Conservation (phyloP, 306 rosid species). For the Echinosophora koreensis region DNA sequence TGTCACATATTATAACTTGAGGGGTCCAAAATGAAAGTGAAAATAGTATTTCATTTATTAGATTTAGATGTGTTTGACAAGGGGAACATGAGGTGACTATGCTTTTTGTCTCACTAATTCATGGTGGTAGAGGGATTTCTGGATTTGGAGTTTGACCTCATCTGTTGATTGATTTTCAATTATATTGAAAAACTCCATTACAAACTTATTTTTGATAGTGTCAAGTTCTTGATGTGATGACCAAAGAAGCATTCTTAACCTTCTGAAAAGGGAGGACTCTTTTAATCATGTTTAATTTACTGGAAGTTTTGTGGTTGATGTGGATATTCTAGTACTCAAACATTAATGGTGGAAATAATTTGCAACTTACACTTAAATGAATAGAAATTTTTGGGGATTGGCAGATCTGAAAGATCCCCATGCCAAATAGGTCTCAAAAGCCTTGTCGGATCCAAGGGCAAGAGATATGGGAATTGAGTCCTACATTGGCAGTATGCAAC, state of each 20-base stretch:
- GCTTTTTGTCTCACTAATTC: too few relatives aligned
- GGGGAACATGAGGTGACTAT: too few relatives aligned
- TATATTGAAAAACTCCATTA: neutral
- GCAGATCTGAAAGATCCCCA: neutral
- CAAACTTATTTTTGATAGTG: neutral
- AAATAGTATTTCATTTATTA: too few relatives aligned
- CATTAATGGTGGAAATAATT: neutral
- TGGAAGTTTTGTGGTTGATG: neutral
- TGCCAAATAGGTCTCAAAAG: too few relatives aligned
- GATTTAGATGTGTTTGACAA: too few relatives aligned
- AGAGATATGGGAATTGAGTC: too few relatives aligned
- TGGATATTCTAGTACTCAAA: neutral
- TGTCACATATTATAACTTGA: neutral
- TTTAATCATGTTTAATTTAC: neutral
- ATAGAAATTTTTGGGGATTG: neutral
- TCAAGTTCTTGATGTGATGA: slow-evolving; percentile 10
- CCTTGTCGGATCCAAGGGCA: too few relatives aligned
- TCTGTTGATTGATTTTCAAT: neutral
- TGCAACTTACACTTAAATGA: neutral
- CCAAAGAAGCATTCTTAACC: neutral
- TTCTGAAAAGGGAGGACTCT: slow-evolving; percentile 12
- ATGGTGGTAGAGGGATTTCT: too few relatives aligned
- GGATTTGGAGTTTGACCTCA: neutral
- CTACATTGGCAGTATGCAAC: neutral
- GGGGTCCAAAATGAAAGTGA: too few relatives aligned